Percentiles rank a stretch among this genome's conserved stretches.
These are phyloP conservation scores for Tardiomyces blankii DNA, from an alignment of 1,139 yeast genomes.

Conservation along the genomic window DNA sequence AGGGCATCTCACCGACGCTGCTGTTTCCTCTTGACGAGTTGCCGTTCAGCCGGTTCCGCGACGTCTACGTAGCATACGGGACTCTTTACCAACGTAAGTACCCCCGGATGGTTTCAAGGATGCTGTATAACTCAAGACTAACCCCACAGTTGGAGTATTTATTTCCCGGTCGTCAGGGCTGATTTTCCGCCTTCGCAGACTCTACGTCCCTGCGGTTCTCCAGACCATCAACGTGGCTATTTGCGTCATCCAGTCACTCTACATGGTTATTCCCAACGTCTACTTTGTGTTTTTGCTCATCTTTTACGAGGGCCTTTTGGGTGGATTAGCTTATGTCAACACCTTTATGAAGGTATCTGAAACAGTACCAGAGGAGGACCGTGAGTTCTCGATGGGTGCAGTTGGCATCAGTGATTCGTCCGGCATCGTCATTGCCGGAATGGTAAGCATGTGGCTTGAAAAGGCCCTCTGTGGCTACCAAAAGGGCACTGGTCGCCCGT, in stretches of 20 bases:
- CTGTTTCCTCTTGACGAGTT: conserved; percentile 60
- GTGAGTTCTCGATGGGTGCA: conserved; percentile 90
- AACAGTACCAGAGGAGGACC: conserved; percentile 37
- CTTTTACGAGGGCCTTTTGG: conserved; percentile 76
- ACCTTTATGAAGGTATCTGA: conserved; percentile 75
- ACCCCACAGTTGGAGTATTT: conserved; percentile 56
- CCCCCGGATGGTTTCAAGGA: conserved; percentile 12
- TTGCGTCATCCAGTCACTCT: conserved; percentile 54
- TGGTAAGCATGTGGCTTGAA: conserved; percentile 65
- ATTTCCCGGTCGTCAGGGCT: conserved; percentile 77
- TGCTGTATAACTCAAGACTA: conserved; percentile 1
- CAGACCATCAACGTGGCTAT: conserved; percentile 58
- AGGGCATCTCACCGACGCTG: conserved; percentile 81
- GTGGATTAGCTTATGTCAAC: conserved; percentile 84
- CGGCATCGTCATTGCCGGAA: conserved; percentile 77
- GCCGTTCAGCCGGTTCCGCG: conserved; percentile 66
- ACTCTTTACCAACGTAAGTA: conserved; percentile 54
- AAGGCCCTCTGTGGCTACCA: conserved; percentile 63
- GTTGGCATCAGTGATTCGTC: conserved; percentile 87
- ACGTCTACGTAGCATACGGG: conserved; percentile 89
- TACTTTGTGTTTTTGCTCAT: conserved; percentile 53
- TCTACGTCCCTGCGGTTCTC: conserved; percentile 52
- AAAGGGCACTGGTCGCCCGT: conserved; percentile 28
- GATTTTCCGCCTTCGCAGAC: conserved; percentile 43
- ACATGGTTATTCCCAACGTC: conserved; percentile 48